These are phyloP conservation scores for Cyclospora cayetanensis DNA, from an alignment of 169 alveolate genomes.

Conservation along the genomic window DNA sequence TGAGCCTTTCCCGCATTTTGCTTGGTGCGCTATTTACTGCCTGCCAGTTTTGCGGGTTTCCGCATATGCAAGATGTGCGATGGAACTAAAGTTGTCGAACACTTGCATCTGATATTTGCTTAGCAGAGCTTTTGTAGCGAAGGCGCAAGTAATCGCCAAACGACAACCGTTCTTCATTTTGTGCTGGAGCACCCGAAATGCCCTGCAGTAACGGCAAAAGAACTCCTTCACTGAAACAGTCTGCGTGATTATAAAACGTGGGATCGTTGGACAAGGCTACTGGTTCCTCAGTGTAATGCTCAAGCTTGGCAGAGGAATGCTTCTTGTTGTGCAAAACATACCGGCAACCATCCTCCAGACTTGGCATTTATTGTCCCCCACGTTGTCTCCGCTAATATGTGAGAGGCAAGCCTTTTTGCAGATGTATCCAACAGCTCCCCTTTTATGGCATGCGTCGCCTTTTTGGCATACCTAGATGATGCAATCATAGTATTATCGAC, in stretches of 20 bases:
- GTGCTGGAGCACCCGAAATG: not conserved
- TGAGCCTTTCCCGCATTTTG: too few species aligned
- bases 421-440: conserved; percentile 25
- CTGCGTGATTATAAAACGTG: not conserved
- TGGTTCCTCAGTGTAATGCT: not conserved
- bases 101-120: conserved; percentile 34
- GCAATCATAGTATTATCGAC: conserved; percentile 15
- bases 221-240: not conserved
- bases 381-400: conserved; percentile 64
- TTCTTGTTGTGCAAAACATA: not conserved
- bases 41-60: too few species aligned
- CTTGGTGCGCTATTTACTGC: too few species aligned
- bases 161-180: not conserved
- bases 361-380: conserved; percentile 66
- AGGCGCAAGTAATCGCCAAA: conserved; percentile 62
- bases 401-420: conserved; percentile 30
- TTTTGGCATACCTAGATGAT: conserved; percentile 32
- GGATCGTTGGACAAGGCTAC: too few species aligned
- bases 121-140: conserved; percentile 49
- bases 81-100: not conserved
- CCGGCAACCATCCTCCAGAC: conserved; percentile 63
- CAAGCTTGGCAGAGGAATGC: not conserved
- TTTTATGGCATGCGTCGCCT: not conserved
- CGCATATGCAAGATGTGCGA: too few species aligned
- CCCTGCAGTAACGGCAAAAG: not conserved